Base-by-base conservation (phyloP, 2,329 filamentous ascomycete species). In the Dactylellina leptospora region DNA sequence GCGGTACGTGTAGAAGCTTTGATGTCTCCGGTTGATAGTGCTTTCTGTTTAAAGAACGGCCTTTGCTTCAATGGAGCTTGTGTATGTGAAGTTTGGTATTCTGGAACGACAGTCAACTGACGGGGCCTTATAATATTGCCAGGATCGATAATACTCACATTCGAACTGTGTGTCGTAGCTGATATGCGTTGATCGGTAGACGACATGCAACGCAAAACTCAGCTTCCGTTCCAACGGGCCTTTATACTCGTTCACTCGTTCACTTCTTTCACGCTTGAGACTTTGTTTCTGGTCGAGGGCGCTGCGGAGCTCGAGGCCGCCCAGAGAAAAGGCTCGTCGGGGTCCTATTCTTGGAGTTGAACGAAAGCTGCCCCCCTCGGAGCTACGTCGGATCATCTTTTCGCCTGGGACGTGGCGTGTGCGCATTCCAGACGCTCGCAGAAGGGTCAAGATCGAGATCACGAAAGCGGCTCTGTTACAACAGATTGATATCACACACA, bases 101-200 rank as follows among this genome's bases (percentile, higher is more conserved):
- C 6, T 54, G 8, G 18, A 9, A 27, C 13, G 5, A 40, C 18
- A 55, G 51, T 55, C 42, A 55, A 42, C n/a, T 16, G 18, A 55
- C 13, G 10, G 13, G 9, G 27, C 33, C 6, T 54, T 18, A 16
- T 20, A 53, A 30, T 38, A 27, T 8, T 25, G 5, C 28, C 13
- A 18, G 20, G 18, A 27, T 42, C 27, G 22, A 33, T 55, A 18
- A 51, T 51, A 42, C 51, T 55, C 10, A 48, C 42, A 60, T 48
- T 47, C 22, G 4, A 9, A 30, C 2, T 38, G 18, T 42, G 13
- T 60, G 55, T 18, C 4, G 28, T 55, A 6, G 51, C 22, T 42
- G 51, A 22, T 54, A 40, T 72, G 68, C 59, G 68, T 72, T 72
- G 68, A 59, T 47, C 59, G 38, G 68, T 64, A 71, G 68, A 64